Base-by-base conservation (phyloP, 192 early-diverging fungal genomes). In the Backusella luteola region DNA sequence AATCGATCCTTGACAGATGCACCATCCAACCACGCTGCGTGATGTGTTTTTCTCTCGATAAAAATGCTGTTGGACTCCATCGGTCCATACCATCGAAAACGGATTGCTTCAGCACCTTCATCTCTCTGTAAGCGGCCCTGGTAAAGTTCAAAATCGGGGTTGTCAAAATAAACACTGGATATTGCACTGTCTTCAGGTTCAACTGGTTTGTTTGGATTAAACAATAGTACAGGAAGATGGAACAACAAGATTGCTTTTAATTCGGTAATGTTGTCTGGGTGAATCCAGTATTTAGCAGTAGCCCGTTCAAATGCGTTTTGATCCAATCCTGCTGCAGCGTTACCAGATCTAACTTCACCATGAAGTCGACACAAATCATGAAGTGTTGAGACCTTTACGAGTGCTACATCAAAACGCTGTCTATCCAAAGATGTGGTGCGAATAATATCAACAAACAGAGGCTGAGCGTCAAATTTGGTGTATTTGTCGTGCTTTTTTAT, bases 201-300 rank as follows among this genome's bases (percentile, higher is more conserved):
- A 69, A 87, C 85, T 8, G 89, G 85, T 75, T 92, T 92, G 66
- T 91, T 90, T 71, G 92, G 89, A 81, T 93, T 92, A 81, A 95
- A 97, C 41, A 98, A 87, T 53, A 98, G 86, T 34, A 99, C 96
- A 1, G 97, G 97, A 36, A 99, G 86, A 69, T 96, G 91, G 80
- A 94, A 93, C 9, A 99, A 87, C 34, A 99, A 93, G 73, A 91
- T 91, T 68, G 93, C 91, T 80, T 98, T 97, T 79, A 99, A 93
- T 84, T 97, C 96, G 74, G 94, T 95, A 49, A 99, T 91, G 79
- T 99, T 96, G 81, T 98, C 95, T 1, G 94, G 94, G 80, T 97
- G 96, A 8, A 99, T 95, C 96, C 96, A 99, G 85, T 96, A 99
- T 85, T 98, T 98, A 75, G 90, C 92, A 11, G 96, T 95, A 72